Conservation (phyloP, 2,329 filamentous ascomycete genomes). For the Phialophora macrospora region DNA sequence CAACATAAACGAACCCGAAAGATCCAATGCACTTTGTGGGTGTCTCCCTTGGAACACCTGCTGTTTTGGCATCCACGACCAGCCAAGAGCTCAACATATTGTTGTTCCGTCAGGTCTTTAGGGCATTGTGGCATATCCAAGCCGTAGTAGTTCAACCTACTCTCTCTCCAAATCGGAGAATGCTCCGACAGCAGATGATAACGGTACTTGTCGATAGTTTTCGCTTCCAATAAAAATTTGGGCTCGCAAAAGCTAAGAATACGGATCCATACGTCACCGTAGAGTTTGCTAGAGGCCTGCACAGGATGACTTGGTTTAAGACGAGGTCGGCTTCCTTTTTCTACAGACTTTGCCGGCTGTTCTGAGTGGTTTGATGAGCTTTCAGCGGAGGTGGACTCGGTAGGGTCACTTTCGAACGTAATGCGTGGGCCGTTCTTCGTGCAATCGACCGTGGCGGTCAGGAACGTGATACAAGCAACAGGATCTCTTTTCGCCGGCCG, state of each 20-base stretch:
- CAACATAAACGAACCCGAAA: constrained; percentile 37
- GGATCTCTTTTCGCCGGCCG: background rate
- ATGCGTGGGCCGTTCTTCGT: constrained; percentile 16
- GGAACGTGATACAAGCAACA: constrained; percentile 4
- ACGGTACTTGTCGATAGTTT: constrained; percentile 33
- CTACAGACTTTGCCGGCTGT: background rate
- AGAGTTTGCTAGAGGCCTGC: constrained; percentile 12
- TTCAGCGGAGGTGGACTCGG: background rate
- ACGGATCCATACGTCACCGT: constrained; percentile 35
- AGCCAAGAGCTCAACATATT: constrained; percentile 37
- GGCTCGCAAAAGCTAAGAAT: constrained; percentile 37
- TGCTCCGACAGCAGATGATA: constrained; percentile 31
- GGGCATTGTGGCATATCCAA: constrained; percentile 35
- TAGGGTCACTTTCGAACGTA: background rate
- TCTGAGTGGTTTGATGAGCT: background rate
- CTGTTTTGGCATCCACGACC: constrained; percentile 37
- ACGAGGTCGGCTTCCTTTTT: constrained; percentile 2
- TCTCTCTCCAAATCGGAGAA: constrained; percentile 35
- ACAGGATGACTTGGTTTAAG: constrained; percentile 23
- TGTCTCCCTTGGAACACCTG: constrained; percentile 30
- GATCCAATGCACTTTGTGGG: constrained; percentile 36
- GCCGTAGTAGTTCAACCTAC: constrained; percentile 32
- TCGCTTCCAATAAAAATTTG: constrained; percentile 33
- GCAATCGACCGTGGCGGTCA: constrained; percentile 20
- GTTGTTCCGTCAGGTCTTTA: constrained; percentile 33